Percentiles rank a stretch among this genome's conserved stretches.
Evolutionary conservation across 129 eudicot species (phyloP).

Genomic region (Tagetes erecta): DNA sequence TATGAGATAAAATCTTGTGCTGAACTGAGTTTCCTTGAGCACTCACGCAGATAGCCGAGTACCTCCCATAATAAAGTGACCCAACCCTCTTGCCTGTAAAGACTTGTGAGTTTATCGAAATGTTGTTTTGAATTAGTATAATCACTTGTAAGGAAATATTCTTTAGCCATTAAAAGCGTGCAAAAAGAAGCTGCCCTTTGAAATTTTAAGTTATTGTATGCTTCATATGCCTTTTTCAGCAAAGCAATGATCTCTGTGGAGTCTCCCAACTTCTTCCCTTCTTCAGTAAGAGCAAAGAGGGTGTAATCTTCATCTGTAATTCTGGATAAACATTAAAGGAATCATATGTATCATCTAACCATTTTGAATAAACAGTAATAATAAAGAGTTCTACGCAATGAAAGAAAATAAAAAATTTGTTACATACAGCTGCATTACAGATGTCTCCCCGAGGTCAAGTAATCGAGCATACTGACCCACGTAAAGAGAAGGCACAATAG

Average conservation of each 20-base stretch:
- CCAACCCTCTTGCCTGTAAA: conserved; percentile 93
- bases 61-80: conserved; percentile 81
- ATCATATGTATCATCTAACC: conserved; percentile 4
- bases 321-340: conserved; percentile 45
- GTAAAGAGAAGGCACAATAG: conserved; percentile 71
- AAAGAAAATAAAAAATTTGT: neutral
- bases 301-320: conserved; percentile 75
- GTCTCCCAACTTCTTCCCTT: conserved; percentile 74
- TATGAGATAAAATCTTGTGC: conserved; percentile 69
- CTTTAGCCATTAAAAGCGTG: conserved; percentile 75
- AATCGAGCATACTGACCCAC: conserved; percentile 86
- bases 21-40: conserved; percentile 61
- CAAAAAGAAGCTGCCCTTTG: conserved; percentile 72
- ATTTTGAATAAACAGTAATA: neutral
- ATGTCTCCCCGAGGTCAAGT: conserved; percentile 71
- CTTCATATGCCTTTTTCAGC: conserved; percentile 66
- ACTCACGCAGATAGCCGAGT: conserved; percentile 86
- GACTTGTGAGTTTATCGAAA: conserved; percentile 61
- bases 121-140: conserved; percentile 56
- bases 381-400: neutral
- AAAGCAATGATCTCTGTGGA: conserved; percentile 79
- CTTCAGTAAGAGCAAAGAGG: conserved; percentile 52
- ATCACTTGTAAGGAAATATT: conserved; percentile 55
- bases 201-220: conserved; percentile 56
- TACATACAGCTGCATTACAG: conserved; percentile 74